These are phyloP conservation scores for Pseudonectria foliicola DNA, from an alignment of 2,329 filamentous ascomycete species.

Conservation along the genomic window DNA sequence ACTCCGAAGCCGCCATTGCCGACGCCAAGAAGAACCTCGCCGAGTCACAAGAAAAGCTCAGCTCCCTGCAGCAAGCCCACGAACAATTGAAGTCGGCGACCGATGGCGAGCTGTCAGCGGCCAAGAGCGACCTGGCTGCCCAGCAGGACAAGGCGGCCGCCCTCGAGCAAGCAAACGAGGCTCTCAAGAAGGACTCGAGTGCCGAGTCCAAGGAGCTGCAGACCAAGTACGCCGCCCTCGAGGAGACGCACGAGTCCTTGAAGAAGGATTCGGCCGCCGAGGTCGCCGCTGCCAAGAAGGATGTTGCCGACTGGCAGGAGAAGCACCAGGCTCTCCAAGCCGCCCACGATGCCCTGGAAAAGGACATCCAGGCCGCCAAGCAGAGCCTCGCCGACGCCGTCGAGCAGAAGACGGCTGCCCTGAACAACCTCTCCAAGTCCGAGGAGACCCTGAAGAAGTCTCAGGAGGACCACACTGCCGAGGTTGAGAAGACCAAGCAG, in stretches of 20 bases:
- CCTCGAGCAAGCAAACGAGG: slow-evolving; percentile 23
- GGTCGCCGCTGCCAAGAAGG: slow-evolving; percentile 24
- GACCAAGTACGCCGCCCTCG: slow-evolving; percentile 22
- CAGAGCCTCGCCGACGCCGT: slow-evolving; percentile 20
- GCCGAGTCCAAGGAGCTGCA: slow-evolving; percentile 16
- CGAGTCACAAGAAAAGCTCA: slow-evolving; percentile 21
- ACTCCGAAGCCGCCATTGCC: slow-evolving; percentile 20
- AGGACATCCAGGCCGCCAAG: slow-evolving; percentile 25
- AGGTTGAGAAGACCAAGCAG: slow-evolving; percentile 4
- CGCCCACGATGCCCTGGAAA: slow-evolving; percentile 16
- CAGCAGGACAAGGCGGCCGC: slow-evolving; percentile 25
- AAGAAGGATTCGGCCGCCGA: slow-evolving; percentile 27
- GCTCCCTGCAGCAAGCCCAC: slow-evolving; percentile 16
- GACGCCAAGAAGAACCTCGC: slow-evolving; percentile 24
- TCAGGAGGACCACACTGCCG: slow-evolving; percentile 1
- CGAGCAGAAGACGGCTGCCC: slow-evolving; percentile 12
- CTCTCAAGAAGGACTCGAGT: not conserved
- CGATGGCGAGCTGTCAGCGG: slow-evolving; percentile 22
- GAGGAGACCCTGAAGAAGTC: slow-evolving; percentile 12
- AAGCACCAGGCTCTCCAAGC: slow-evolving; percentile 19
- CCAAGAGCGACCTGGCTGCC: slow-evolving; percentile 26
- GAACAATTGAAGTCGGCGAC: slow-evolving; percentile 18
- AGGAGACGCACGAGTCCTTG: slow-evolving; percentile 16
- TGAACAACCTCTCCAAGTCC: slow-evolving; percentile 20
- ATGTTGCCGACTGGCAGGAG: slow-evolving; percentile 19